Evolutionary conservation across 495 filamentous ascomycete species (phyloP), one percentile per base, ranked within the genome.

Genomic region (Aspergillus haitiensis): DNA sequence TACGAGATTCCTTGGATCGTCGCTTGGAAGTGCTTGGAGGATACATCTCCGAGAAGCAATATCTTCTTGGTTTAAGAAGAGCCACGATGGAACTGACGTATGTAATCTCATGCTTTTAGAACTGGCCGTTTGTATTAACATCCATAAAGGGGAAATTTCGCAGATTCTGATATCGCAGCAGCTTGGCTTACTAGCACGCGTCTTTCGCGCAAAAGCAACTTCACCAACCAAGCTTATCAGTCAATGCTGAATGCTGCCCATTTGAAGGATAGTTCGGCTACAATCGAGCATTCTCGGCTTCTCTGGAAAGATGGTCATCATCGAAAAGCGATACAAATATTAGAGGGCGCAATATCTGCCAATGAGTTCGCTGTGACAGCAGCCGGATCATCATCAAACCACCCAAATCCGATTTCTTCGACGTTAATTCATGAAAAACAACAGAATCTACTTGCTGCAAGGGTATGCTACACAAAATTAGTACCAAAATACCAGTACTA

Each of bases 261-360:
- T 61, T 82, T 97, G 31, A 91, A 91, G 27, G 90, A 94, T 64
- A 81, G 86, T 51, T 88, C 91, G 9, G 90, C 94, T 39, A 91
- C 87, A 36, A 91, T 97, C 60, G 95, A 99, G 68, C 92, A 99
- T 71, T 90, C 94, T 7, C 82, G 89, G 53, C 82, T 98, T 44
- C 76, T 98, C n/a, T 98, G 94, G 91, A 92, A 89, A 65, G 91
- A 96, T 70, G 92, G 92, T 6, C 86, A 97, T 67, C 92, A 96
- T 67, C 85, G 92, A 49, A 96, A 97, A 74, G 95, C 95, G 13
- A 98, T 99, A 61, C 91, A 96, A 63, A 88, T 84, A 9, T 77
- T 98, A 15, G 85, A 94, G 69, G 85, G 89, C 34, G 92, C 92
- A 35, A 96, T 98, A 64, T 79, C 81, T 55, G 84, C 80, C 32